Base-by-base conservation (phyloP, 208 protist genomes). In the Wallacemonas collosoma region DNA sequence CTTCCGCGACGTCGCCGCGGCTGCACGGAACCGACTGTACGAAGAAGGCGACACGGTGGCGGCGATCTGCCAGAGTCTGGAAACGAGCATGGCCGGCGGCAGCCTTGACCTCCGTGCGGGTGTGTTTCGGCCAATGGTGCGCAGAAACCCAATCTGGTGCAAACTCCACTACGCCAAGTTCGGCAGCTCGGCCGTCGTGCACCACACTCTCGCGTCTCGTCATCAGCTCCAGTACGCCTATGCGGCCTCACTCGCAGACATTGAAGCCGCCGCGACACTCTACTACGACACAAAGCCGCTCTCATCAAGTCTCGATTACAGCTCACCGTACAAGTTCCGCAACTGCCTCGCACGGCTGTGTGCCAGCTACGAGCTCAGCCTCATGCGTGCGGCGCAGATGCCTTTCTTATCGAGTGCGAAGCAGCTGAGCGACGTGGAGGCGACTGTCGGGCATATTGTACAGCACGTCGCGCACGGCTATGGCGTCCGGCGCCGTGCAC, bases 151-250 rank as follows among this genome's bases (percentile, higher is more conserved):
- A 8, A 75, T 91, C 15, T 95, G 85, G 87, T 92, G 85, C 60
- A 87, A 90, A 54, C 64, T 87, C 60, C 36, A 96, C 71, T 96
- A 93, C 75, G 84, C 80, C 64, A 96, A 96, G 80, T 96, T 90
- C 65, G 92, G 89, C 39, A 73, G 86, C 12, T 83, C 82, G 5
- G 60, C 43, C 9, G 71, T 93, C 2, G 87, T 90, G 43, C 89
- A 94, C 64, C 92, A 93, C 82, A 95, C 86, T 15, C 79, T 82
- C 64, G 92, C 87, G 7, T 83, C 86, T 36, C 69, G 76, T 36
- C 86, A 89, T 2, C 86, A 92, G 77, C 77, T 96, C 7, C 81
- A 89, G 39, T 94, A 89, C 62, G 82, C 89, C 71, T 85, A 94
- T 72, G 83, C 88, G n/a, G 68, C 79, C 17, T 84, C 80, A 1